Conservation (phyloP, 331 rosid genomes). For the Malus hybrid region DNA sequence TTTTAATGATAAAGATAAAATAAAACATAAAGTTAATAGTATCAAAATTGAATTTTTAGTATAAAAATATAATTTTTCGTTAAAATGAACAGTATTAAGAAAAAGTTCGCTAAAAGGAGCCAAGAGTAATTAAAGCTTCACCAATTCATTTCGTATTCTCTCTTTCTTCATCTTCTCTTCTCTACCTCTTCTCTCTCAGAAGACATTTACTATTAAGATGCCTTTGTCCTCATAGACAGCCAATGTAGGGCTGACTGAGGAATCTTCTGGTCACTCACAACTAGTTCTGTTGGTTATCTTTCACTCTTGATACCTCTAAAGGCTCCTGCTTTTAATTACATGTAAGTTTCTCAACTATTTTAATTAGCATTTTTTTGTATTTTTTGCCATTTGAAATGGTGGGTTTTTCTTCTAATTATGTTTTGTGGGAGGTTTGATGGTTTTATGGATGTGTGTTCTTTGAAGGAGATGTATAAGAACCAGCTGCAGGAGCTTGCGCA, state of each 20-base stretch:
- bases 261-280: neutral
- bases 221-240: neutral
- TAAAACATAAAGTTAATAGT: no score
- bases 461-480: conserved; percentile 16
- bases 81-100: no score
- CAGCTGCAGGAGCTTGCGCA: conserved; percentile 27
- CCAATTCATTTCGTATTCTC: neutral
- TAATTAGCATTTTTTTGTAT: neutral
- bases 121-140: neutral
- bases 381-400: neutral
- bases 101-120: no score
- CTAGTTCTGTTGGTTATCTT: neutral
- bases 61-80: neutral
- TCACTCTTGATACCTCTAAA: neutral
- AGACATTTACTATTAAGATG: neutral
- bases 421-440: neutral
- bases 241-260: neutral
- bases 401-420: neutral
- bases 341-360: neutral
- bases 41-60: no score
- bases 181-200: neutral
- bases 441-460: neutral
- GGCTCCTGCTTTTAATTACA: neutral
- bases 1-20: no score
- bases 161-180: neutral